Percentiles rank a stretch among this genome's conserved stretches.
Conservation (phyloP, 768 basidiomycete species). For the Gymnopilus dilepis region DNA sequence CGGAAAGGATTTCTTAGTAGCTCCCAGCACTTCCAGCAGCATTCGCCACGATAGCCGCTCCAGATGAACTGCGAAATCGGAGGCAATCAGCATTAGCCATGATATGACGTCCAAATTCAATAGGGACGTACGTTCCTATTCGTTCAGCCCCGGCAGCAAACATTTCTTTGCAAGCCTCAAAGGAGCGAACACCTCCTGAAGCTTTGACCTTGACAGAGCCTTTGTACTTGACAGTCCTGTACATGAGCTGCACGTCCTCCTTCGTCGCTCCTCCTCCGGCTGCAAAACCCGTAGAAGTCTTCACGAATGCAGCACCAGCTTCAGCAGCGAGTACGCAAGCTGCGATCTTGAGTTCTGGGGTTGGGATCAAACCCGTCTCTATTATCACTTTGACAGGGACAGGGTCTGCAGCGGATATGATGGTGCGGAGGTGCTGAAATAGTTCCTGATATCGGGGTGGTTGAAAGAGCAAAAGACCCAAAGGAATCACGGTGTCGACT, state of each 20-base stretch:
- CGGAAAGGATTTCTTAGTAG: constrained; percentile 8
- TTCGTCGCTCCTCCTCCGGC: constrained; percentile 48
- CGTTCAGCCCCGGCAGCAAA: constrained; percentile 54
- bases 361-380: constrained; percentile 52
- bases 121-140: constrained; percentile 53
- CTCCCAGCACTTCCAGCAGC: background rate
- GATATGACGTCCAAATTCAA: background rate
- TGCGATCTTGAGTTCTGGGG: constrained; percentile 48
- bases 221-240: constrained; percentile 37
- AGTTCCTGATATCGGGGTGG: constrained; percentile 41
- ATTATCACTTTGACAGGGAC: constrained; percentile 56
- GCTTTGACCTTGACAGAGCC: constrained; percentile 53
- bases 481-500: constrained; percentile 57
- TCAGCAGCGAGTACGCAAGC: constrained; percentile 52
- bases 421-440: constrained; percentile 44
- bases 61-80: constrained; percentile 22
- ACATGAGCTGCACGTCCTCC: constrained; percentile 52
- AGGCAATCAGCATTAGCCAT: background rate
- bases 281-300: constrained; percentile 58
- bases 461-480: constrained; percentile 48
- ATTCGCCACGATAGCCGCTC: constrained; percentile 21
- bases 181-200: constrained; percentile 53
- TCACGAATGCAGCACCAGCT: constrained; percentile 57
- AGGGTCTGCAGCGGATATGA: constrained; percentile 38
- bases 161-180: constrained; percentile 53